Evolutionary conservation across 2,329 filamentous ascomycete species (phyloP), one percentile per base, ranked within the genome.

Genomic region (Fusarium palustre): DNA sequence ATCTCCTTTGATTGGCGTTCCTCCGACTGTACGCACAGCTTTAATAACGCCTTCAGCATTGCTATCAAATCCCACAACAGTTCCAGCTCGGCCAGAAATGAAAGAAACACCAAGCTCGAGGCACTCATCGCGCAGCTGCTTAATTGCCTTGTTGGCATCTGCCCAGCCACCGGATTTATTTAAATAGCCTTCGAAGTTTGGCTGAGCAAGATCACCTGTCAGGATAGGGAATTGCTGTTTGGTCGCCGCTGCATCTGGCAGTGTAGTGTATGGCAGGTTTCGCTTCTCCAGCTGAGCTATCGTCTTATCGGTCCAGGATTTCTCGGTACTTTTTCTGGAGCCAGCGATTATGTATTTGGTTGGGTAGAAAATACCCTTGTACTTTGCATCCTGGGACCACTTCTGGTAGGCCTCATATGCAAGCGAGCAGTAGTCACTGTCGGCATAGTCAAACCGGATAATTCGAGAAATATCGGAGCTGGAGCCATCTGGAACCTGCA

Each of bases 381-480:
- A 71, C 24, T 67, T 71, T 15, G 50, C 59, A 1, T 48, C 20
- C 24, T 38, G 46, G 1, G 52, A 55, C 69, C 69, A 71, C 10
- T 49, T 54, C 18, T 30, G 33, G 43, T 71, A 71, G 2, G 68
- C 69, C 13, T 71, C 66, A 12, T 62, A 56, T 8, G 86, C 89
- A 24, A 92, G 84, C 28, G 79, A 77, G 8, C 87, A 83, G 75
- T 92, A 92, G 16, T 85, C 82, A 1, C 83, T 78, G 65, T 89
- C 84, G 18, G 87, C 87, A 69, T 92, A 92, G 79, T 92, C 90
- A 52, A 76, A 70, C 6, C 79, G 75, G 41, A 80, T 74, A 33
- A 80, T 74, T 31, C 79, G 76, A 8, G 79, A 80, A 15, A 77
- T 75, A 65, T 81, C 78, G 45, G 76, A 75, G 54, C 77, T 79